A percentile compares a stretch with the other conserved stretches of the same genome.
Evolutionary conservation across 1,284 basidiomycete species (phyloP).

Genomic region (Mycosarcoma maydis): DNA sequence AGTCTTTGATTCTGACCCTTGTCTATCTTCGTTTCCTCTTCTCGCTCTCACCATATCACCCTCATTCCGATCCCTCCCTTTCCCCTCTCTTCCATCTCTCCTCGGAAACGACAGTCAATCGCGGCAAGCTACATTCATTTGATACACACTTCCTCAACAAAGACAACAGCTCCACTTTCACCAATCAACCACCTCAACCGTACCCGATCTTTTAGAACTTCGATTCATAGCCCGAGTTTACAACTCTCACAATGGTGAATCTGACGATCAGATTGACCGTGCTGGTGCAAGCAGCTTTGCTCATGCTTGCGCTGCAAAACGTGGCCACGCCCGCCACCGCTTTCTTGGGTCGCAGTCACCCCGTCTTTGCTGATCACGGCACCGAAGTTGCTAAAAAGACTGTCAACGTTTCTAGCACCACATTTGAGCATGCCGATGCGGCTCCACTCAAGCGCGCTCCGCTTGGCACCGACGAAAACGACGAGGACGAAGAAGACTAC

Average conservation of each 20-base stretch:
- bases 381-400: conserved; percentile 4
- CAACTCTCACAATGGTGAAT: conserved; percentile 21
- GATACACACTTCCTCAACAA: background rate
- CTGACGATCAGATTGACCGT: conserved; percentile 22
- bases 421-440: conserved; percentile 22
- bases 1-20: conserved; percentile 5
- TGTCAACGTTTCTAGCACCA: background rate
- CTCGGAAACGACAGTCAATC: conserved; percentile 2
- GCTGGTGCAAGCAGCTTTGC: conserved; percentile 30
- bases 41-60: background rate
- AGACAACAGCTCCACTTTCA: too few species aligned
- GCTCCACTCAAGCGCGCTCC: background rate
- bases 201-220: too few species aligned
- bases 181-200: too few species aligned
- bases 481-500: conserved; percentile 27
- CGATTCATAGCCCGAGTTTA: too few species aligned
- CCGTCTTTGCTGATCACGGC: background rate
- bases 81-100: background rate
- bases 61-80: background rate
- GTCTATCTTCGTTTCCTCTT: conserved; percentile 12
- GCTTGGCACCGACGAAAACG: background rate
- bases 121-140: conserved; percentile 11
- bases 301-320: conserved; percentile 30
- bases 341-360: conserved; percentile 15
- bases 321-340: conserved; percentile 17